A percentile compares a stretch with the other conserved stretches of the same genome.
Conservation (phyloP, 257 asterid species). For the Coffea canephora region DNA sequence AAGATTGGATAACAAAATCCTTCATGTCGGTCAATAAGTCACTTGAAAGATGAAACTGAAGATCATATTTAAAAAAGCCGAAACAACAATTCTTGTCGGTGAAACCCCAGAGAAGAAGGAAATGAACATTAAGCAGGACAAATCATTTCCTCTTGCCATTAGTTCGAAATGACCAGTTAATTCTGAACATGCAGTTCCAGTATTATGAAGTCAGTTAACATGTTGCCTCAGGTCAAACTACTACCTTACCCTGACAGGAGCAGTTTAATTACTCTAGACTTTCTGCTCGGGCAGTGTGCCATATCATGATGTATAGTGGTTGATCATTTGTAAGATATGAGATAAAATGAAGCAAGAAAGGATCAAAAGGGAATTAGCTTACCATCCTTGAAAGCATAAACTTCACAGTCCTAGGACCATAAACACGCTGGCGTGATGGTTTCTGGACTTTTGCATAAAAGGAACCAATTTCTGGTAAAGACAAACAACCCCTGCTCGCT, state of each 20-base stretch:
- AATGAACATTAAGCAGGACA: background rate
- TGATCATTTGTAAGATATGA: background rate
- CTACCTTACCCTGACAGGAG: background rate
- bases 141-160: background rate
- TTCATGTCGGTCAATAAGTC: background rate
- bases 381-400: constrained; percentile 91
- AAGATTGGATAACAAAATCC: background rate
- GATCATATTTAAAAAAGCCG: background rate
- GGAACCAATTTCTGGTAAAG: constrained; percentile 89
- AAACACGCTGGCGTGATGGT: constrained; percentile 92
- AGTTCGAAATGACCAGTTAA: background rate
- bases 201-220: background rate
- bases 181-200: background rate
- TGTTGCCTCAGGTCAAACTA: background rate
- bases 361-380: constrained; percentile 18
- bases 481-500: constrained; percentile 92
- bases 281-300: background rate
- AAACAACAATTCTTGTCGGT: no score
- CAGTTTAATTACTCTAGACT: background rate
- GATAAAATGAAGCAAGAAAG: background rate
- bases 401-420: constrained; percentile 88
- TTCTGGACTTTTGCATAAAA: constrained; percentile 89
- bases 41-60: background rate
- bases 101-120: background rate
- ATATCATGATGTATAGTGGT: background rate